Percentiles rank a stretch among this genome's conserved stretches.
Evolutionary conservation across 1,284 basidiomycete genomes (phyloP).

Genomic region (Ceratobasidium sp.): DNA sequence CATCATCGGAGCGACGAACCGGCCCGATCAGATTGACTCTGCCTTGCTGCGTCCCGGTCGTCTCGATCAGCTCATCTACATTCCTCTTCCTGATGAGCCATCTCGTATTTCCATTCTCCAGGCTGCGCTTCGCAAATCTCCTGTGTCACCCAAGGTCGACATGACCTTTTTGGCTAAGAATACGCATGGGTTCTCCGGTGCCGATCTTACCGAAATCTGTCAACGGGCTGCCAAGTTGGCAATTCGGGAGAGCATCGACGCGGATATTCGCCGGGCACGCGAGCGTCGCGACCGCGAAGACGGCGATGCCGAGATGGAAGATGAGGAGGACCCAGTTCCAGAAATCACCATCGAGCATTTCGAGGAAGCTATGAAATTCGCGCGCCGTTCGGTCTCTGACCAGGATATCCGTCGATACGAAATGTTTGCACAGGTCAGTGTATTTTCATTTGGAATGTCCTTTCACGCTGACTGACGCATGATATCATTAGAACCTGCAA

Average conservation of each 20-base stretch:
- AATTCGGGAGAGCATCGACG: constrained; percentile 94
- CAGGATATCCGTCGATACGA: constrained; percentile 95
- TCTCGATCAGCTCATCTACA: constrained; percentile 95
- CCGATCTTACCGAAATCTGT: constrained; percentile 98
- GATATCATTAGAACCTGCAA: constrained; percentile 73
- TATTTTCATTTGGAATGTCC: constrained; percentile 4
- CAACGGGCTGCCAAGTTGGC: constrained; percentile 97
- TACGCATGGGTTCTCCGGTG: constrained; percentile 99
- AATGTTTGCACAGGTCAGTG: constrained; percentile 81
- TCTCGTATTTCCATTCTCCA: constrained; percentile 92
- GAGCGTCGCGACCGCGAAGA: constrained; percentile 88
- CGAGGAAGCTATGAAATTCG: constrained; percentile 97
- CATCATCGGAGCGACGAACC: constrained; percentile 98
- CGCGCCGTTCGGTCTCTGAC: constrained; percentile 91
- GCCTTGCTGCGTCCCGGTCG: constrained; percentile 98
- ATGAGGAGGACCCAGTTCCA: constrained; percentile 96
- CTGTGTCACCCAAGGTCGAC: constrained; percentile 87
- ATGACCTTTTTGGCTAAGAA: constrained; percentile 89
- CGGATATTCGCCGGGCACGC: constrained; percentile 83
- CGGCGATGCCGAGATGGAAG: constrained; percentile 71
- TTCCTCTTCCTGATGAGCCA: constrained; percentile 91
- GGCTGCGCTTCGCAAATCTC: constrained; percentile 93
- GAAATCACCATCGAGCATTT: constrained; percentile 94
- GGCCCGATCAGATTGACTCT: constrained; percentile 98
- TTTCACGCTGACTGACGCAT: background rate